Percentiles rank a stretch among this genome's conserved stretches.
Evolutionary conservation across 768 basidiomycete species (phyloP).

Genomic region (Exsudoporus frostii): DNA sequence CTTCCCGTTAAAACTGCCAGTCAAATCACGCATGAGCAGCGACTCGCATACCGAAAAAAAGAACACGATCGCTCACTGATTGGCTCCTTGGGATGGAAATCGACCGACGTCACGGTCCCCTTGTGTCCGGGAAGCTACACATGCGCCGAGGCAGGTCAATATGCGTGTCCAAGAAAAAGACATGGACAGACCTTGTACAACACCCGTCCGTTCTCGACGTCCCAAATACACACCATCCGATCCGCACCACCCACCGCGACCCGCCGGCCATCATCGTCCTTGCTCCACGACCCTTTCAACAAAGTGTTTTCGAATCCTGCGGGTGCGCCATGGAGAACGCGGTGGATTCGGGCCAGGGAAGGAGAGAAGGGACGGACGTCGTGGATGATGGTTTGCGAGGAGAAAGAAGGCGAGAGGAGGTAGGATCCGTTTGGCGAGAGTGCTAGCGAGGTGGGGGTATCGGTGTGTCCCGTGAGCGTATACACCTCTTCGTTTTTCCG

Average conservation of each 20-base stretch:
- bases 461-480: conserved; percentile 78
- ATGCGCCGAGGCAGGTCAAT: not conserved
- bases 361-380: conserved; percentile 94
- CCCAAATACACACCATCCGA: conserved; percentile 84
- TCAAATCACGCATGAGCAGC: conserved; percentile 3
- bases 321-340: conserved; percentile 77
- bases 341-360: conserved; percentile 75
- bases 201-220: conserved; percentile 71
- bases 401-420: conserved; percentile 88
- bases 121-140: conserved; percentile 89
- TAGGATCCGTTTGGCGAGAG: conserved; percentile 87
- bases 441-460: conserved; percentile 91
- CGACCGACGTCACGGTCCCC: conserved; percentile 92
- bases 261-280: conserved; percentile 74
- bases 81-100: conserved; percentile 95
- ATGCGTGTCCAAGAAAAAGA: not conserved
- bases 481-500: conserved; percentile 82
- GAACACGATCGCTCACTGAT: conserved; percentile 60
- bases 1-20: conserved; percentile 79
- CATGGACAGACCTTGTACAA: conserved; percentile 65
- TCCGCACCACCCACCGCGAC: conserved; percentile 91
- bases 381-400: conserved; percentile 85
- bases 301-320: conserved; percentile 93
- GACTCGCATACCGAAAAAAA: not conserved
- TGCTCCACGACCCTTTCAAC: conserved; percentile 84